Evolutionary conservation across 2,329 filamentous ascomycete genomes (phyloP).

Genomic region (Penicillium decumbens): DNA sequence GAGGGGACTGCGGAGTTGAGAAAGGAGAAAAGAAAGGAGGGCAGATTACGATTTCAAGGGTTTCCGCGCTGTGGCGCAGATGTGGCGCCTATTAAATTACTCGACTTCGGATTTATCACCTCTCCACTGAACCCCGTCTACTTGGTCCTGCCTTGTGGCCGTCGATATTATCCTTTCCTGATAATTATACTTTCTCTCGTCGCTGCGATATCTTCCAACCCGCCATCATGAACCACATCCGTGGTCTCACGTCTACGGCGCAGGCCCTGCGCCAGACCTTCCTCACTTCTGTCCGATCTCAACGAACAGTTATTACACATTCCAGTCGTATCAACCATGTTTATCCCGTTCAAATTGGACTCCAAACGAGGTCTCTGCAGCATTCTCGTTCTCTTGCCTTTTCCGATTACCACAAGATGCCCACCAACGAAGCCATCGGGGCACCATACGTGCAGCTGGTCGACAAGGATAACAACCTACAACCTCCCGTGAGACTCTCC

Average conservation of each 20-base stretch:
- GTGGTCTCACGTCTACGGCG: conserved; percentile 31
- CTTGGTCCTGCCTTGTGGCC: not conserved
- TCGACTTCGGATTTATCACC: not conserved
- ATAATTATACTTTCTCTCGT: not conserved
- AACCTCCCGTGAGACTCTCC: conserved; percentile 25
- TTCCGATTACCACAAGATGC: conserved; percentile 11
- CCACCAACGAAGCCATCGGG: conserved; percentile 32
- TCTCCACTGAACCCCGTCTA: too few species aligned
- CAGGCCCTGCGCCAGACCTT: conserved; percentile 32
- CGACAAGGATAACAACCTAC: conserved; percentile 31
- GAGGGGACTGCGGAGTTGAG: conserved; percentile 6
- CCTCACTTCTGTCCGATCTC: conserved; percentile 18
- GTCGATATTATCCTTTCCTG: not conserved
- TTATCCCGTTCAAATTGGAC: conserved; percentile 1
- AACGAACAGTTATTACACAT: conserved; percentile 13
- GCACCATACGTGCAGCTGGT: conserved; percentile 33
- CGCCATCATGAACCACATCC: conserved; percentile 30
- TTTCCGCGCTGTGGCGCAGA: conserved; percentile 23
- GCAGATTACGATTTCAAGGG: conserved; percentile 22
- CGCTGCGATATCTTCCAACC: not conserved
- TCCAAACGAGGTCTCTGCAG: conserved; percentile 18
- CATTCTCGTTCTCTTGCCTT: conserved; percentile 10
- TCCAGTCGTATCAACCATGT: not conserved
- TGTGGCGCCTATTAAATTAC: conserved; percentile 18
- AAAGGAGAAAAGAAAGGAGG: conserved; percentile 14